Conservation (phyloP, 176 grass and related monocot species). For the Avena sativa region DNA sequence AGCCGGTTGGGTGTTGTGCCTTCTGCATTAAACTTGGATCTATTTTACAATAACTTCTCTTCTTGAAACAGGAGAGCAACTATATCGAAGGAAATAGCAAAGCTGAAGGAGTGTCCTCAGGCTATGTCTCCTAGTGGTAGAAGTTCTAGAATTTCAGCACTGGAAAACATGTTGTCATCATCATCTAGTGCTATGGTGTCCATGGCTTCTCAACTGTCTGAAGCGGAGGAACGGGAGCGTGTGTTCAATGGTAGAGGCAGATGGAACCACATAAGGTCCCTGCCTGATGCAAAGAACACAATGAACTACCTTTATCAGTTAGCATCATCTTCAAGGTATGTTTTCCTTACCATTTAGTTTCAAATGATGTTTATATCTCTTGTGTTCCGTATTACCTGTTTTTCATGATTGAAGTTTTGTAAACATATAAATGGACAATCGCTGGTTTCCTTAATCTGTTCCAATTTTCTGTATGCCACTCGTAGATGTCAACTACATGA, state of each 20-base stretch:
- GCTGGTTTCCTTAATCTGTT: constrained; percentile 4
- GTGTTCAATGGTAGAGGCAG: constrained; percentile 73
- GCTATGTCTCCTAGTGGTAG: constrained; percentile 95
- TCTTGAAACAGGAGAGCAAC: constrained; percentile 62
- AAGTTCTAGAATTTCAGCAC: constrained; percentile 90
- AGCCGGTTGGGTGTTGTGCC: neutral
- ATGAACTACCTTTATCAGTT: constrained; percentile 92
- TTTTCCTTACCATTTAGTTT: neutral
- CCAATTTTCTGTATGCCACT: constrained; percentile 22
- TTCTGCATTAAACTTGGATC: neutral
- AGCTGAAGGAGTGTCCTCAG: constrained; percentile 87
- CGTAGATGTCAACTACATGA: constrained; percentile 75
- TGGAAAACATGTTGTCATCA: constrained; percentile 89
- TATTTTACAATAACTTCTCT: constrained; percentile 1
- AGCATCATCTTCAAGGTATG: constrained; percentile 80
- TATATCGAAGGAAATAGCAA: constrained; percentile 92
- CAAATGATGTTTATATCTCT: neutral
- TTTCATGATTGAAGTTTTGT: constrained; percentile 11
- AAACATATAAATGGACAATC: neutral
- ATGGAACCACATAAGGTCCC: constrained; percentile 86
- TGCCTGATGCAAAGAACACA: constrained; percentile 80
- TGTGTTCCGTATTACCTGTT: neutral
- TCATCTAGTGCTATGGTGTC: constrained; percentile 83
- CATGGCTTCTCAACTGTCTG: constrained; percentile 92
- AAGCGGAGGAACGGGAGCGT: constrained; percentile 87